These are phyloP conservation scores for Sistotremastrum niveocremeum DNA, from an alignment of 768 basidiomycete species.

Conservation along the genomic window DNA sequence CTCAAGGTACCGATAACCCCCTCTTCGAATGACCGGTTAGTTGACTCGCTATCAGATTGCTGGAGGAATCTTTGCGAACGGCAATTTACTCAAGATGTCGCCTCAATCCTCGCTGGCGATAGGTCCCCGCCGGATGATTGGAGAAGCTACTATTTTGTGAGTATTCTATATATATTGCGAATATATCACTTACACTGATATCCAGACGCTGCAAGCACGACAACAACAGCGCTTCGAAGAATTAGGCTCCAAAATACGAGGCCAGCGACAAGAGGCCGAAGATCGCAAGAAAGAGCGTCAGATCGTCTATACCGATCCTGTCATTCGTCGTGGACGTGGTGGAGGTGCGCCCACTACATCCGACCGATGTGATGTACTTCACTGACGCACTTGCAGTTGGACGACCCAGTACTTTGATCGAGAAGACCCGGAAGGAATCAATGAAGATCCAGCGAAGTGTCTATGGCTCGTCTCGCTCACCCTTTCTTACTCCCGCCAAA, in stretches of 20 bases:
- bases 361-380: slow-evolving; percentile 5
- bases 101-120: slow-evolving; percentile 30
- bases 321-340: slow-evolving; percentile 47
- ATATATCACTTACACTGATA: background rate
- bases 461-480: slow-evolving; percentile 25
- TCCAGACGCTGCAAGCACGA: slow-evolving; percentile 39
- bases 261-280: slow-evolving; percentile 52
- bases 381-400: slow-evolving; percentile 22
- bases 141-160: slow-evolving; percentile 56
- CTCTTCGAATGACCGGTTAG: slow-evolving; percentile 10
- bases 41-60: slow-evolving; percentile 20
- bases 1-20: slow-evolving; percentile 7
- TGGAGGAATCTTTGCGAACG: slow-evolving; percentile 38
- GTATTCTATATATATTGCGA: slow-evolving; percentile 12
- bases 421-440: slow-evolving; percentile 63
- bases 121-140: slow-evolving; percentile 42
- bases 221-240: slow-evolving; percentile 56
- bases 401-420: slow-evolving; percentile 56
- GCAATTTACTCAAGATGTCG: slow-evolving; percentile 38
- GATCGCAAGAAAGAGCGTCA: slow-evolving; percentile 66
- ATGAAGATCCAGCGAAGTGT: slow-evolving; percentile 52
- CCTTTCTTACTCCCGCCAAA: slow-evolving; percentile 1
- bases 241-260: slow-evolving; percentile 46
- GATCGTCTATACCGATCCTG: slow-evolving; percentile 58
- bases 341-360: slow-evolving; percentile 12